Evolutionary conservation across 2,329 filamentous ascomycete genomes (phyloP).

Genomic region (Alternaria sp.): DNA sequence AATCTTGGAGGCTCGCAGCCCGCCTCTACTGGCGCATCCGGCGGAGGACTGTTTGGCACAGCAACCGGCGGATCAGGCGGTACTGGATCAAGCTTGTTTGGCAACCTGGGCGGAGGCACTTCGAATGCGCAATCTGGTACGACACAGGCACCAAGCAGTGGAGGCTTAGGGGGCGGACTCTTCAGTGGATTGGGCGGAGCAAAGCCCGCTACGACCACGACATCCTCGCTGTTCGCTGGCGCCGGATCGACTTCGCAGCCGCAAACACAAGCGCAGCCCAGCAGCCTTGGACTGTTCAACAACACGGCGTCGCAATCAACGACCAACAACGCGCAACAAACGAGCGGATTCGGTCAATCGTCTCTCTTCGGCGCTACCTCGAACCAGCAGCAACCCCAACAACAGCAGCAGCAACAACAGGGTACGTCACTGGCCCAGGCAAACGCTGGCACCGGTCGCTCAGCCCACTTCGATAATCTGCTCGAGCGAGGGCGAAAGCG

Average conservation of each 20-base stretch:
- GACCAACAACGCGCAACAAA: constrained; percentile 37
- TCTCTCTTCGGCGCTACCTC: constrained; percentile 35
- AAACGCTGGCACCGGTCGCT: constrained; percentile 49
- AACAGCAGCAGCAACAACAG: constrained; percentile 32
- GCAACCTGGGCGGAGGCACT: constrained; percentile 33
- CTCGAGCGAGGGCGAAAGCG: constrained; percentile 71
- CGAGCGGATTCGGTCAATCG: constrained; percentile 32
- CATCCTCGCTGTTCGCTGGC: constrained; percentile 34
- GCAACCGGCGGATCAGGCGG: constrained; percentile 29
- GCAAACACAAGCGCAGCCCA: constrained; percentile 35
- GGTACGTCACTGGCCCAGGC: constrained; percentile 44
- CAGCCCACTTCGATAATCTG: constrained; percentile 69
- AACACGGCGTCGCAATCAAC: constrained; percentile 39
- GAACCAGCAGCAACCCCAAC: constrained; percentile 34
- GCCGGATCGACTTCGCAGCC: constrained; percentile 30
- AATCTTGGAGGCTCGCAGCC: constrained; percentile 39
- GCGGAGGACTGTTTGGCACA: constrained; percentile 35
- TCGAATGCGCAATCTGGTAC: constrained; percentile 32
- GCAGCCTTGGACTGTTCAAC: constrained; percentile 29
- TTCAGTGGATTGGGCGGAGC: constrained; percentile 39
- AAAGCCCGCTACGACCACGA: constrained; percentile 45
- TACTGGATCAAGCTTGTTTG: constrained; percentile 38
- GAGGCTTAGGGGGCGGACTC: constrained; percentile 42
- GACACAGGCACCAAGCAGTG: constrained; percentile 36
- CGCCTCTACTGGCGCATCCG: constrained; percentile 33